These are phyloP conservation scores for Salinomyces thailandicus DNA, from an alignment of 2,329 filamentous ascomycete genomes.

Conservation along the genomic window DNA sequence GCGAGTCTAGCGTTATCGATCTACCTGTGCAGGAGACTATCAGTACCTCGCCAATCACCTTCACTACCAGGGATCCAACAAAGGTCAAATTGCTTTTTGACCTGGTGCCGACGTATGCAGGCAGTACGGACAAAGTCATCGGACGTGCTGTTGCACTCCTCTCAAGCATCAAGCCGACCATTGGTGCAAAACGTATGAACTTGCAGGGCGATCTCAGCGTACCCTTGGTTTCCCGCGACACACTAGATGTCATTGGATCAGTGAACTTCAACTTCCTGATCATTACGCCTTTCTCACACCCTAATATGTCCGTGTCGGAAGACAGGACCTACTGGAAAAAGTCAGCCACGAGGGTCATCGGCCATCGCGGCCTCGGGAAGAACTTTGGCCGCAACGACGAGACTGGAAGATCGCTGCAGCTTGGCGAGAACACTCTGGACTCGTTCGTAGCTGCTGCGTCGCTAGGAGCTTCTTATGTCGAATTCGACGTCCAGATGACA, in stretches of 20 bases:
- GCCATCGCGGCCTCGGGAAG: slow-evolving; percentile 72
- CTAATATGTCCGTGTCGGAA: slow-evolving; percentile 84
- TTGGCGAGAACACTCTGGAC: slow-evolving; percentile 90
- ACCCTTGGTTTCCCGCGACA: slow-evolving; percentile 73
- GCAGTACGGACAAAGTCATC: slow-evolving; percentile 62
- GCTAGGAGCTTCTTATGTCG: slow-evolving; percentile 64
- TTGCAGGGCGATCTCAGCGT: slow-evolving; percentile 87
- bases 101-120: slow-evolving; percentile 89
- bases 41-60: slow-evolving; percentile 84
- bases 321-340: slow-evolving; percentile 96
- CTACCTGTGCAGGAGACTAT: slow-evolving; percentile 90
- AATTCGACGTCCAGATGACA: slow-evolving; percentile 88
- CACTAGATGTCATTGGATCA: slow-evolving; percentile 79
- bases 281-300: slow-evolving; percentile 87
- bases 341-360: slow-evolving; percentile 73
- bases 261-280: slow-evolving; percentile 96
- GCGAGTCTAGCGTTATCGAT: slow-evolving; percentile 82
- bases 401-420: slow-evolving; percentile 74
- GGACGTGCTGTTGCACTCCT: slow-evolving; percentile 82
- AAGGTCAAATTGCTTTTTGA: slow-evolving; percentile 90
- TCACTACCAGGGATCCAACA: slow-evolving; percentile 64
- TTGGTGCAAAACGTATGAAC: slow-evolving; percentile 80
- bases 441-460: slow-evolving; percentile 97
- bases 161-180: slow-evolving; percentile 69
- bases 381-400: slow-evolving; percentile 49